Base-by-base conservation (phyloP, 805 yeast genomes). In the Metschnikowia cubensis region DNA sequence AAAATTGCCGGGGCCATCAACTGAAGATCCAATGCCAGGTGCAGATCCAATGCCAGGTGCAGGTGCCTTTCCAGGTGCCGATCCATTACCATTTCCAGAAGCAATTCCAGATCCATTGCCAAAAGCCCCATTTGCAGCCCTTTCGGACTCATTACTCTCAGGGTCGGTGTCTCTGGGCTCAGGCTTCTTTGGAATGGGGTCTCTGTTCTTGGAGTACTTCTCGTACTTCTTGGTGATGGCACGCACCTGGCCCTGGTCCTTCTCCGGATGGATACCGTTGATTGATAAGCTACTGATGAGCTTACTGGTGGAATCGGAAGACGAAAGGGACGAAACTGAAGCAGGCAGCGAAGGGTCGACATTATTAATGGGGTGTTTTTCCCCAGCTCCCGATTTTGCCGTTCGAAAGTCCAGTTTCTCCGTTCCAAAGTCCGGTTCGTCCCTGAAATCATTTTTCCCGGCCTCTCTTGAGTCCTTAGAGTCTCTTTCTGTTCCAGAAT, bases 231-330 rank as follows among this genome's bases (percentile, higher is more conserved):
- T 43, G 22, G 46, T 43, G 22, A 43, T 43, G 21, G 46, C 17
- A 22, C 46, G 46, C 20, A 43, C 46, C 17, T 43, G 46, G 14
- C 46, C 46, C 33, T 22, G 22, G 22, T 14, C 40, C 25, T 39
- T 33, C 35, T 21, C 31, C 32, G 35, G 21, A 15, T 33, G 35
- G 22, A 50, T 25, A 10, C 38, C 49, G 20, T 45, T 50, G 33
- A 43, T 40, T 5, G 59, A 55, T 32, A 57, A 52, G 32, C 52
- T 53, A 18, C 41, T 47, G 37, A 57, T 53, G 32, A 57, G 50
- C 18, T 48, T 47, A 20, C 50, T 44, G 10, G 60, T 57, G 35
- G 60, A 57, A 4, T 53, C 60, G 11, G 56, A 48, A 13, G 58
- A 53, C 55, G 50, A 54, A 7, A 55, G 20, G 3, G 60, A 55